These are phyloP conservation scores for Suillus occidentalis DNA, from an alignment of 768 basidiomycete species.

Conservation along the genomic window DNA sequence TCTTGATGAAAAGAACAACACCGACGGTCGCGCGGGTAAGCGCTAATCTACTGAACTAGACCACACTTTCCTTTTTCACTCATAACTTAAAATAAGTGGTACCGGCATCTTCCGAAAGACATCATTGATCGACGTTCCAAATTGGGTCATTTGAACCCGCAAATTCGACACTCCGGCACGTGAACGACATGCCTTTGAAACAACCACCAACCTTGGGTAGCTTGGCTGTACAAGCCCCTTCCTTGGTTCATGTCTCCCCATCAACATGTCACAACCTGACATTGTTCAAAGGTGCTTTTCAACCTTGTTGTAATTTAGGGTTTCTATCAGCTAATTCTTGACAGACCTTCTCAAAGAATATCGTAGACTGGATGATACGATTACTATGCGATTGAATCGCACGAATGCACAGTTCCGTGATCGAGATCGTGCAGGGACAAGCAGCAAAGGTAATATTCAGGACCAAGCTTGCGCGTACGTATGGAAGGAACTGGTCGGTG, in stretches of 20 bases:
- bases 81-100: neutral
- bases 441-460: conserved; percentile 53
- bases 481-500: conserved; percentile 80
- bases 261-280: conserved; percentile 74
- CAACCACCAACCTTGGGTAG: conserved; percentile 59
- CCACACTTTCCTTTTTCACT: conserved; percentile 32
- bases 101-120: conserved; percentile 1
- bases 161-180: conserved; percentile 30
- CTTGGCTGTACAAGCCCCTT: conserved; percentile 66
- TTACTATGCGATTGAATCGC: conserved; percentile 79
- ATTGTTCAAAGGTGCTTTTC: conserved; percentile 62
- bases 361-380: conserved; percentile 74
- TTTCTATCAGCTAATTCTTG: conserved; percentile 17
- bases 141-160: conserved; percentile 20
- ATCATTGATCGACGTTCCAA: conserved; percentile 2
- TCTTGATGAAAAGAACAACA: conserved; percentile 3
- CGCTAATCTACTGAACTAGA: conserved; percentile 13
- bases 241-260: conserved; percentile 67
- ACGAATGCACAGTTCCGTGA: conserved; percentile 76
- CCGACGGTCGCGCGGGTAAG: neutral
- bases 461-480: conserved; percentile 74
- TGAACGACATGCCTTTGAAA: conserved; percentile 38
- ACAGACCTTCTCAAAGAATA: conserved; percentile 82
- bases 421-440: conserved; percentile 53
- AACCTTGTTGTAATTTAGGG: conserved; percentile 4